Evolutionary conservation across 495 filamentous ascomycete species (phyloP).

Genomic region (Wilcoxina mikolae): DNA sequence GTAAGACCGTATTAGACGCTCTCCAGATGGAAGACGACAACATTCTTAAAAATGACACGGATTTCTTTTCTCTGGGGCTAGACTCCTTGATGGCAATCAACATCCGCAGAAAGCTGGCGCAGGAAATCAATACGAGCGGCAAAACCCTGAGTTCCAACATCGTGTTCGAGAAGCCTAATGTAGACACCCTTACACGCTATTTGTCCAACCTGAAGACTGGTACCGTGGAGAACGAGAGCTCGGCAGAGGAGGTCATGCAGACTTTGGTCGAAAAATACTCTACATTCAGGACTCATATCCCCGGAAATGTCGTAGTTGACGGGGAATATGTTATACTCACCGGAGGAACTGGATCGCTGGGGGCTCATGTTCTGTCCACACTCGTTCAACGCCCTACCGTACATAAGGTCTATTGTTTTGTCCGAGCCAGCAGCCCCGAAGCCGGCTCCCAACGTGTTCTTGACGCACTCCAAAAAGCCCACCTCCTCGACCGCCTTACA

Average conservation of each 20-base stretch:
- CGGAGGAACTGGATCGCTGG: constrained; percentile 45
- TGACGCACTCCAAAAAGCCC: constrained; percentile 11
- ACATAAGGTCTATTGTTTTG: constrained; percentile 39
- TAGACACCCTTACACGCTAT: constrained; percentile 30
- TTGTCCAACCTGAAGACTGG: constrained; percentile 32
- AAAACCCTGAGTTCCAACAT: constrained; percentile 9
- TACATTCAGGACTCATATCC: constrained; percentile 31
- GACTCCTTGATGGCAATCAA: constrained; percentile 49
- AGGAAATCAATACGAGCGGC: constrained; percentile 9
- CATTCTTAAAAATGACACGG: constrained; percentile 27
- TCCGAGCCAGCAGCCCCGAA: constrained; percentile 29
- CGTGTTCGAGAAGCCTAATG: constrained; percentile 25
- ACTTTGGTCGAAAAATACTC: constrained; percentile 39
- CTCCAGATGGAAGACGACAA: constrained; percentile 5
- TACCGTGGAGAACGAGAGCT: constrained; percentile 17
- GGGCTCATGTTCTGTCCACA: constrained; percentile 39
- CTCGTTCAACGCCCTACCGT: constrained; percentile 36
- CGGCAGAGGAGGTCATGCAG: constrained; percentile 32
- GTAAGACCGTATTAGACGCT: constrained; percentile 4
- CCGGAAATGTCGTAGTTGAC: constrained; percentile 22
- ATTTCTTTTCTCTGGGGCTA: constrained; percentile 44
- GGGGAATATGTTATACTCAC: constrained; percentile 40
- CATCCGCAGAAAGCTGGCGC: constrained; percentile 35
- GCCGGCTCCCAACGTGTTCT: constrained; percentile 16
- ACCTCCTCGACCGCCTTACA: constrained; percentile 10